A percentile compares a stretch with the other conserved stretches of the same genome.
These are phyloP conservation scores for Daldinia sp. DNA, from an alignment of 2,329 filamentous ascomycete species.

Conservation along the genomic window DNA sequence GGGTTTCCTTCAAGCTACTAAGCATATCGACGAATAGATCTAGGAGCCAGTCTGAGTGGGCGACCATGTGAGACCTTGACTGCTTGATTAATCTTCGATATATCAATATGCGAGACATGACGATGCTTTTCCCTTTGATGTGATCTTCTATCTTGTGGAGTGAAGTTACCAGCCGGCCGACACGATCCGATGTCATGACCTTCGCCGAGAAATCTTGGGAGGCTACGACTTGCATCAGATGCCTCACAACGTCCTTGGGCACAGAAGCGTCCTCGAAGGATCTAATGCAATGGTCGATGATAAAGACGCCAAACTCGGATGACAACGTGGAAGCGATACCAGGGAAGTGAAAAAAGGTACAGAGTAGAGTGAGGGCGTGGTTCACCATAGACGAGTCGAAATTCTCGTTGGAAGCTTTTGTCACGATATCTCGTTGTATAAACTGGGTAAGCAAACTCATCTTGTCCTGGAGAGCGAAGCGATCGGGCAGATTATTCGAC, in stretches of 20 bases:
- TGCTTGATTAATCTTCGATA: constrained; percentile 81
- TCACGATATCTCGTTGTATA: constrained; percentile 80
- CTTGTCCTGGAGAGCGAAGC: constrained; percentile 75
- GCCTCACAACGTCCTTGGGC: constrained; percentile 80
- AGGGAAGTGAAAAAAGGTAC: constrained; percentile 77
- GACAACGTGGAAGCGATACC: constrained; percentile 75
- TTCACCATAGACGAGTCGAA: constrained; percentile 75
- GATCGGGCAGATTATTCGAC: constrained; percentile 83
- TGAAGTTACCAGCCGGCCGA: constrained; percentile 73
- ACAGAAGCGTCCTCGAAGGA: constrained; percentile 72
- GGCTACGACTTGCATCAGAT: constrained; percentile 81
- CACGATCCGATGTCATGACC: constrained; percentile 75
- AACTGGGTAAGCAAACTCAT: constrained; percentile 81
- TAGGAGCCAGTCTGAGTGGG: constrained; percentile 79
- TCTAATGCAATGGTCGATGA: constrained; percentile 82
- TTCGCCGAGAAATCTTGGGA: constrained; percentile 80
- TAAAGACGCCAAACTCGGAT: constrained; percentile 79
- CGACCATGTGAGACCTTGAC: constrained; percentile 73
- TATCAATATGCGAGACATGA: constrained; percentile 78
- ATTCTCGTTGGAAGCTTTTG: constrained; percentile 62
- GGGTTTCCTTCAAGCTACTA: constrained; percentile 78
- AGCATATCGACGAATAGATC: constrained; percentile 85
- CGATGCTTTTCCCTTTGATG: constrained; percentile 80
- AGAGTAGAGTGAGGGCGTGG: constrained; percentile 80
- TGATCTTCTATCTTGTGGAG: constrained; percentile 77